Evolutionary conservation across 169 alveolate species (phyloP).

Genomic region (Condylostoma magnum): DNA sequence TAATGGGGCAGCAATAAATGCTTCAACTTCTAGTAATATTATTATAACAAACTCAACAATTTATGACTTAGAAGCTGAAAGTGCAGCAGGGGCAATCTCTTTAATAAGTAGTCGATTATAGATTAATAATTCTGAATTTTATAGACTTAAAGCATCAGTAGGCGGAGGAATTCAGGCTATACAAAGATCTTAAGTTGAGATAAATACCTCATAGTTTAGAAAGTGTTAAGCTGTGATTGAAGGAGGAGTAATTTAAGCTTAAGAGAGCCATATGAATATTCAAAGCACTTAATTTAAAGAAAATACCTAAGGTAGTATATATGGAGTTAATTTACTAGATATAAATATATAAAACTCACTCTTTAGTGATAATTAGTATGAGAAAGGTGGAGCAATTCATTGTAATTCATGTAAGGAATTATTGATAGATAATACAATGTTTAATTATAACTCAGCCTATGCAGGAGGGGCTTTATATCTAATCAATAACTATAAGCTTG

Average conservation of each 20-base stretch:
- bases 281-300: background rate
- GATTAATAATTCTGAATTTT: too few species aligned
- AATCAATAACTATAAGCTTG: too few species aligned
- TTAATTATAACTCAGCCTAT: background rate
- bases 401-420: too few species aligned
- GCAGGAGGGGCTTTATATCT: conserved; percentile 7
- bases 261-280: background rate
- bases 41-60: background rate
- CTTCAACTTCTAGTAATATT: too few species aligned
- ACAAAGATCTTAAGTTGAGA: too few species aligned
- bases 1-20: too few species aligned
- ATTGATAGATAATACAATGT: background rate
- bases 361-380: background rate
- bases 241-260: background rate
- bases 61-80: background rate
- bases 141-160: too few species aligned
- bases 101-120: background rate
- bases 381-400: conserved; percentile 8
- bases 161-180: too few species aligned
- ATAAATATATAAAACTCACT: background rate
- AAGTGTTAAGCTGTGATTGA: background rate
- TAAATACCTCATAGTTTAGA: too few species aligned
- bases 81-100: background rate
- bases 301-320: too few species aligned
- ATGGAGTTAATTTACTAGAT: background rate